Percentiles rank a stretch among this genome's conserved stretches.
phyloP scores from a whole-genome alignment of 495 filamentous ascomycete genomes.

The Glarea lozoyensis region DNA sequence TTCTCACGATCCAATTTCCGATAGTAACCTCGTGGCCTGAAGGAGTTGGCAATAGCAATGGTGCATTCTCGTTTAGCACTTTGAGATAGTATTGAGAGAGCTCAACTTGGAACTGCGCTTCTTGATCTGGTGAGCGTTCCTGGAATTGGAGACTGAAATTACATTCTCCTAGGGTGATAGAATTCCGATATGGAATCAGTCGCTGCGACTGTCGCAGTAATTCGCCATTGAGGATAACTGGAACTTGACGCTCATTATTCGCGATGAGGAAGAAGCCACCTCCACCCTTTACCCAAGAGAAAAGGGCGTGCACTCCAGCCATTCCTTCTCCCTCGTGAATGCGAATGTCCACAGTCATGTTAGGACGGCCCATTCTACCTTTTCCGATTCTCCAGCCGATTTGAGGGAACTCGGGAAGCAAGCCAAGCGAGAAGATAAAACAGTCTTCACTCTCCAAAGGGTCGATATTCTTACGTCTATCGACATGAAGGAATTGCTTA shows the following conservation, averaged over 20 bases:
- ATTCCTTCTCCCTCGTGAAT: constrained; percentile 2
- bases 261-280: constrained; percentile 15
- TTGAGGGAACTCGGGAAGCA: background rate
- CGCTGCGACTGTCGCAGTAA: constrained; percentile 3
- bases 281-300: constrained; percentile 5
- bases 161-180: constrained; percentile 10
- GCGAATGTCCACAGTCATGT: background rate
- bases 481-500: constrained; percentile 2
- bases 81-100: constrained; percentile 7
- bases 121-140: background rate
- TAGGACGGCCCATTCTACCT: background rate
- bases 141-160: constrained; percentile 14
- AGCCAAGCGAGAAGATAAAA: background rate
- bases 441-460: background rate
- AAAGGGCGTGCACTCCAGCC: background rate
- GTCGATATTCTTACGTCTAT: background rate
- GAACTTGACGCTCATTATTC: constrained; percentile 5
- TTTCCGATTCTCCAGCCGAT: background rate
- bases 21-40: constrained; percentile 12
- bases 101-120: constrained; percentile 15
- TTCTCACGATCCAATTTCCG: constrained; percentile 12
- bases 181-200: constrained; percentile 11
- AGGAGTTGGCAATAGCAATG: constrained; percentile 11
- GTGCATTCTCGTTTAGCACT: constrained; percentile 5
- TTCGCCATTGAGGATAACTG: constrained; percentile 14